Conservation (phyloP, 139 green algal genomes). For the Chlorella sp. region DNA sequence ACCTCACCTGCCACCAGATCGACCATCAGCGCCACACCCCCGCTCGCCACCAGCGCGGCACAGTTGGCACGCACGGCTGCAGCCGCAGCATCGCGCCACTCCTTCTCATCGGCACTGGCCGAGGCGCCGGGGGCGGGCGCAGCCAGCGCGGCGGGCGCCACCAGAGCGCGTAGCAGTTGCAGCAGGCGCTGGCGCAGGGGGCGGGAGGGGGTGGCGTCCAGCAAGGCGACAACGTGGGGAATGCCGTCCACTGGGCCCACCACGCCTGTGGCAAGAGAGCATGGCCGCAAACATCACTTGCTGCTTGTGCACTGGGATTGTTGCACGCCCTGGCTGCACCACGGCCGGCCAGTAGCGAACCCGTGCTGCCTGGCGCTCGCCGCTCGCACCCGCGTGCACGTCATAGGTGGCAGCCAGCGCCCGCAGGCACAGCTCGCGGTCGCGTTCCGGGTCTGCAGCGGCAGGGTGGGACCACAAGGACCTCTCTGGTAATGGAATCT, state of each 20-base stretch:
- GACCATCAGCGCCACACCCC: conserved; percentile 77
- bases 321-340: too few relatives aligned
- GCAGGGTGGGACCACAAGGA: too few relatives aligned
- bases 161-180: conserved; percentile 75
- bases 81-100: background rate
- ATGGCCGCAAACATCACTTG: too few relatives aligned
- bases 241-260: conserved; percentile 82
- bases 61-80: conserved; percentile 60
- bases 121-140: conserved; percentile 10
- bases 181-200: conserved; percentile 76
- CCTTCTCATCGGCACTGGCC: background rate
- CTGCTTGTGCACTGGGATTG: too few relatives aligned
- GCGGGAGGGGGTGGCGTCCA: conserved; percentile 67
- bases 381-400: conserved; percentile 48
- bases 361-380: too few relatives aligned
- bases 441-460: conserved; percentile 30
- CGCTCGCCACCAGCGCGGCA: conserved; percentile 62
- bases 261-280: background rate
- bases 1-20: conserved; percentile 75
- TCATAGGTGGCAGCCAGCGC: conserved; percentile 88
- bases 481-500: too few relatives aligned
- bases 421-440: conserved; percentile 75
- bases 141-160: conserved; percentile 40
- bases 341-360: too few relatives aligned
- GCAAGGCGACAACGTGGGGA: conserved; percentile 65